Conservation (phyloP, 331 rosid genomes). For the Acacia pycnantha region DNA sequence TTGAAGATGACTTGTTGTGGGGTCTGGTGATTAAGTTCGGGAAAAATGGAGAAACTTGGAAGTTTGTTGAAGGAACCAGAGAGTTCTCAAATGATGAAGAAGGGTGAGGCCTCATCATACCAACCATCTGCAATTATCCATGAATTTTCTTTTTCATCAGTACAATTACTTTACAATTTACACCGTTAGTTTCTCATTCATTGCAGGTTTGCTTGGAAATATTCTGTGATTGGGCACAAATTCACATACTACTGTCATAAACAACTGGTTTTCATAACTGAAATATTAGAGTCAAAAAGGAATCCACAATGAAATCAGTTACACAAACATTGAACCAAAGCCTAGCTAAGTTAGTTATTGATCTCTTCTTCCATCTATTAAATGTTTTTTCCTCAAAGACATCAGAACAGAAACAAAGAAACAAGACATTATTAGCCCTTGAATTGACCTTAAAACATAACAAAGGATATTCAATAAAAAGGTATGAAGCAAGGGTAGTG, state of each 20-base stretch:
- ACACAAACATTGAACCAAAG: not conserved
- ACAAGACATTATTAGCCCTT: not conserved
- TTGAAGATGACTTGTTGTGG: conserved; percentile 24
- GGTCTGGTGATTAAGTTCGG: conserved; percentile 28
- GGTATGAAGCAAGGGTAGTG: not conserved
- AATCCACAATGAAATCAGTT: not conserved
- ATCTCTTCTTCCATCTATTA: not conserved
- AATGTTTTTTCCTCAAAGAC: too few relatives aligned
- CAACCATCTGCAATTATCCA: conserved; percentile 32
- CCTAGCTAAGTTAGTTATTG: not conserved
- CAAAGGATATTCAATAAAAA: not conserved
- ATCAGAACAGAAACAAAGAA: not conserved
- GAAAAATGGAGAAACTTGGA: conserved; percentile 35
- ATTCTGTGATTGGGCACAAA: not conserved
- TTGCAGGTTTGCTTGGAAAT: not conserved
- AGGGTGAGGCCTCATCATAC: conserved; percentile 37
- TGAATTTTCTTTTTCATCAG: not conserved
- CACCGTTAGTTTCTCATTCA: not conserved
- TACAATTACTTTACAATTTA: not conserved
- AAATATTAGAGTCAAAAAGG: not conserved
- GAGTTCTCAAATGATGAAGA: conserved; percentile 37
- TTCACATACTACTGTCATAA: not conserved
- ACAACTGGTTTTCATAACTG: not conserved
- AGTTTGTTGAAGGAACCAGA: conserved; percentile 28
- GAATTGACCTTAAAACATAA: not conserved